Base-by-base conservation (phyloP, 768 basidiomycete species). In the Boletus fagicola region DNA sequence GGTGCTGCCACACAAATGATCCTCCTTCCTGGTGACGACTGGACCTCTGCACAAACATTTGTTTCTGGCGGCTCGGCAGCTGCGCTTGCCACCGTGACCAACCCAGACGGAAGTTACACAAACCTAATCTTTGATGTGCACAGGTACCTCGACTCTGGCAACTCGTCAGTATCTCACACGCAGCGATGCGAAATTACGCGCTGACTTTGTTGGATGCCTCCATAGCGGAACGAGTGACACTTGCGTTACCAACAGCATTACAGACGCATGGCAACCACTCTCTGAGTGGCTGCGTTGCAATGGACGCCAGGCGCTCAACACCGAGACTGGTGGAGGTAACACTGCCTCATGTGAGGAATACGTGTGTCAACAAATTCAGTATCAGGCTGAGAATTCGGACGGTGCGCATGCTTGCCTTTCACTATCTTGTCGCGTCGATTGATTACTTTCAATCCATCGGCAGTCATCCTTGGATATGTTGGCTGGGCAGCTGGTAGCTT, bases 241-340 rank as follows among this genome's bases (percentile, higher is more conserved):
- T 2, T 61, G 60, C n/a, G 47, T 53, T 22, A 45, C 46, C 2
- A 53, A 61, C 43, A 53, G 40, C 36, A 61, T 61, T 6, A 20
- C 22, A 4, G 39, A 45, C 11, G 73, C 77, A 16, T 79, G 80
- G 77, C 67, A 66, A 10, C 75, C 78, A 4, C 74, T 83, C 1
- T 28, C 46, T 12, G 11, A 30, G 8, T 47, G 46, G 46, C 46
- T 47, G 18, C 46, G 46, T 0, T 47, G 46, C 28, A 47, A 47
- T 11, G 46, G 74, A 5, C 73, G 83, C 15, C 79, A 82, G 61
- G 84, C 81, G 0, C 71, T 85, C 65, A 78, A 81, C 62, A 81
- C 80, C 6, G 83, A 84, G 66, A 83, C 82, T 2, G 83, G 84
- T 49, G 83, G 82, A 26, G 82, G 82, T 12, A 78, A 83, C 62